These are phyloP conservation scores for Exobasidium cylindrosporum DNA, from an alignment of 1,284 basidiomycete species.

Conservation along the genomic window DNA sequence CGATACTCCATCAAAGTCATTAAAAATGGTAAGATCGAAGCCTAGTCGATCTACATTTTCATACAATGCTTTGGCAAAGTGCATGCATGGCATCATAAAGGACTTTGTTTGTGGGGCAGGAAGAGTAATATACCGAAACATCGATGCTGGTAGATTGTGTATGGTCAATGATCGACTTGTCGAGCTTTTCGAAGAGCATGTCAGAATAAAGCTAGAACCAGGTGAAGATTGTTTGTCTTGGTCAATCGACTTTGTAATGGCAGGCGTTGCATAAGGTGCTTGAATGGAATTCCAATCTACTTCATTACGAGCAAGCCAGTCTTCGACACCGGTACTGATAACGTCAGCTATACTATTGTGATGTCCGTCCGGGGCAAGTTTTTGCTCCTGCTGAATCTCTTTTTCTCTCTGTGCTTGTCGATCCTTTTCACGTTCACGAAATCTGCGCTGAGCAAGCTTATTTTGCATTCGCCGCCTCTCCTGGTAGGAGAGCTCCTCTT, in stretches of 20 bases:
- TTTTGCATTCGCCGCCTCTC: not conserved
- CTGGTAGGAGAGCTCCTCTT: not conserved
- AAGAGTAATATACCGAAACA: not conserved
- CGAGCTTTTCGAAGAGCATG: not conserved
- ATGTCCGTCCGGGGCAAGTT: no score
- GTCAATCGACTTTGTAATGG: not conserved
- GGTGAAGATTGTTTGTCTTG: not conserved
- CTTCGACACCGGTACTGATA: not conserved
- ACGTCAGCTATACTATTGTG: not conserved
- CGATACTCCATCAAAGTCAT: not conserved
- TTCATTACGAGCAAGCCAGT: not conserved
- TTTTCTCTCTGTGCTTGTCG: no score
- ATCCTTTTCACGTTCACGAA: not conserved
- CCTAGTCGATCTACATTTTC: not conserved
- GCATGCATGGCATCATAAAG: not conserved
- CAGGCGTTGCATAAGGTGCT: not conserved
- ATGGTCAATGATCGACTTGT: not conserved
- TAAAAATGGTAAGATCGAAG: not conserved
- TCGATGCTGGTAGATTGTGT: not conserved
- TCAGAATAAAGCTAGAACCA: not conserved
- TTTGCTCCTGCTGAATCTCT: no score
- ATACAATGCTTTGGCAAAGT: conserved; percentile 3
- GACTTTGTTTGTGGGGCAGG: not conserved
- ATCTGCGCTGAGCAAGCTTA: not conserved
- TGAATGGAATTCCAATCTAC: not conserved